Conservation (phyloP, 352 stramenopile species). For the Blastocystis sp. region DNA sequence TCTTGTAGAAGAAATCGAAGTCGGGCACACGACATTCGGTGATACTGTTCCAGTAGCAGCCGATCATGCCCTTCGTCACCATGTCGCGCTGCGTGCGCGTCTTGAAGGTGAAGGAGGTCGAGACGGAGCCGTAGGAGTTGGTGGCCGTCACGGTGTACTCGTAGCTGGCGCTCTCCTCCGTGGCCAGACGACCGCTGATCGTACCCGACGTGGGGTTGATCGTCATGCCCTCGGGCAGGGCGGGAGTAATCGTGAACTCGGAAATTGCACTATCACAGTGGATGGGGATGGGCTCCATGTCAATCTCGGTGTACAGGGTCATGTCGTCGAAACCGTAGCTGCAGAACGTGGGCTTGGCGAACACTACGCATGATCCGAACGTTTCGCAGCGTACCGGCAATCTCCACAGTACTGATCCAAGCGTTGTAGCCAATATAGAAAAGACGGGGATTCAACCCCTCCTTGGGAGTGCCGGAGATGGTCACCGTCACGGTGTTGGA, state of each 20-base stretch:
- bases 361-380: conserved; percentile 1
- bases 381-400: background rate
- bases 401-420: conserved; percentile 50
- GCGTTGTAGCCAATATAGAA: conserved; percentile 67
- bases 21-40: conserved; percentile 45
- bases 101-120: conserved; percentile 54
- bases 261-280: conserved; percentile 47
- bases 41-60: conserved; percentile 64
- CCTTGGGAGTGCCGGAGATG: conserved; percentile 57
- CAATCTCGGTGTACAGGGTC: conserved; percentile 59
- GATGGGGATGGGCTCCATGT: conserved; percentile 67
- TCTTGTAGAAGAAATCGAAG: conserved; percentile 69
- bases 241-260: conserved; percentile 45
- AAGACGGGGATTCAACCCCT: conserved; percentile 57
- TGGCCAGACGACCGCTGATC: conserved; percentile 26
- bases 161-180: conserved; percentile 25
- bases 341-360: conserved; percentile 24
- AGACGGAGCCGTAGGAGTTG: conserved; percentile 13
- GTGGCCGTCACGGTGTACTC: conserved; percentile 57
- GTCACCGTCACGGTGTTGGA: background rate
- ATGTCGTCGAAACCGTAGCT: conserved; percentile 68
- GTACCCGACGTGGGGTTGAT: conserved; percentile 37
- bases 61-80: conserved; percentile 45
- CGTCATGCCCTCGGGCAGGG: conserved; percentile 51
- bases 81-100: conserved; percentile 42